These are phyloP conservation scores for Teunomyces atbi DNA, from an alignment of 805 yeast species.

Conservation along the genomic window DNA sequence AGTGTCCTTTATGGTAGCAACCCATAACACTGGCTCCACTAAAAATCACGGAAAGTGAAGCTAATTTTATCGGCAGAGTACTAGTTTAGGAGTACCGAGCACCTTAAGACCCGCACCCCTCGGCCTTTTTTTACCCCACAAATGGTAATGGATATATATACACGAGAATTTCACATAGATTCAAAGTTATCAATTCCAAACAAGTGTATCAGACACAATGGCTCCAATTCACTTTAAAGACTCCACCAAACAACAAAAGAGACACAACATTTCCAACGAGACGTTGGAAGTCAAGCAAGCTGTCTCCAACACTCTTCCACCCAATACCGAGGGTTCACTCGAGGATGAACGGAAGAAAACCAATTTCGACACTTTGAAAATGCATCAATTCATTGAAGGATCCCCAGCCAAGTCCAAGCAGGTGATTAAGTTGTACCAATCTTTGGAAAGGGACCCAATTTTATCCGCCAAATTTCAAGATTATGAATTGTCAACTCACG, in stretches of 20 bases:
- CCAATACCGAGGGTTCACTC: slow-evolving; percentile 18
- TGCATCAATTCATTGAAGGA: slow-evolving; percentile 45
- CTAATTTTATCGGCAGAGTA: background rate
- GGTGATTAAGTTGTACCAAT: slow-evolving; percentile 28
- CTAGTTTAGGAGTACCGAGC: background rate
- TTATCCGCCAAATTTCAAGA: slow-evolving; percentile 28
- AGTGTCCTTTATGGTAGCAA: background rate
- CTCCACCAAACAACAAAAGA: background rate
- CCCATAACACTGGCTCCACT: background rate
- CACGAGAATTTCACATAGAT: background rate
- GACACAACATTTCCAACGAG: background rate
- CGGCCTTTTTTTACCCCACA: slow-evolving; percentile 2
- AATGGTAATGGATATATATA: background rate
- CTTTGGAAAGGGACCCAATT: slow-evolving; percentile 40
- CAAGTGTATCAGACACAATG: background rate
- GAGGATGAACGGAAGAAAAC: slow-evolving; percentile 31
- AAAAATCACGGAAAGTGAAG: background rate
- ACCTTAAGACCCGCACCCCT: background rate
- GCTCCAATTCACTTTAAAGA: slow-evolving; percentile 1
- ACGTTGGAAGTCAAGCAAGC: slow-evolving; percentile 1
- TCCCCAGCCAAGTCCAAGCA: slow-evolving; percentile 31
- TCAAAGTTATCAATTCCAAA: background rate
- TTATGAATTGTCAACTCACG: slow-evolving; percentile 30
- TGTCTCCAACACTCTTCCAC: slow-evolving; percentile 10
- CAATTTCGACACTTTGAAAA: slow-evolving; percentile 33